Percentiles rank a stretch among this genome's conserved stretches.
phyloP scores from a whole-genome alignment of 176 grass and related monocot species.

The Thinopyrum elongatum region DNA sequence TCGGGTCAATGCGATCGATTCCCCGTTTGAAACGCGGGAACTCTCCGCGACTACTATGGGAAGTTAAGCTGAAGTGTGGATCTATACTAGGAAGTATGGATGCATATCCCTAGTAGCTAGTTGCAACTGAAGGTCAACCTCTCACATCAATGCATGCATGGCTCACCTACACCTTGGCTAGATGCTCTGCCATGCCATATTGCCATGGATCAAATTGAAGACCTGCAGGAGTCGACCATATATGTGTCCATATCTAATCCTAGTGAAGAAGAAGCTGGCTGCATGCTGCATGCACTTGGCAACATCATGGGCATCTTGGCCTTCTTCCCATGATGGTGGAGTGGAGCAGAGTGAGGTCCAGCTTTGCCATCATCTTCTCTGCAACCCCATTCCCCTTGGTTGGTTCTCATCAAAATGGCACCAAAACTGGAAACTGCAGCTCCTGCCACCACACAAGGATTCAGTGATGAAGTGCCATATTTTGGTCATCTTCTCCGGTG shows the following conservation, averaged over 20 bases:
- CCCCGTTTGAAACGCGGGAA: background rate
- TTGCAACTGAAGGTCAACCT: background rate
- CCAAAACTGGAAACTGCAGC: background rate
- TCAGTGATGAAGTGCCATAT: conserved; percentile 10
- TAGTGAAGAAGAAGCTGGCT: conserved; percentile 11
- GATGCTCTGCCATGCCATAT: background rate
- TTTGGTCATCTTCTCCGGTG: background rate
- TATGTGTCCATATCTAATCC: background rate
- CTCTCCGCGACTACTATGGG: background rate
- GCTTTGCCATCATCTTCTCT: conserved; percentile 22
- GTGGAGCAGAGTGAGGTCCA: conserved; percentile 2
- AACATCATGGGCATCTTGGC: background rate
- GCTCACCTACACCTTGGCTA: no score
- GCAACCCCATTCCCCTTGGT: background rate
- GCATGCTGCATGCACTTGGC: background rate
- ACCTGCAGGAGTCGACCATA: conserved; percentile 17
- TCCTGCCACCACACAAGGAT: background rate
- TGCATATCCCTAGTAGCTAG: background rate
- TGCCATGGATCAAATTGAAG: background rate
- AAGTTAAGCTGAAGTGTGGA: no score
- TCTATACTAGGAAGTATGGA: background rate
- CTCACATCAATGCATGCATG: conserved; percentile 3
- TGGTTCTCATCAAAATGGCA: conserved; percentile 5
- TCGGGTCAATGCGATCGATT: no score
- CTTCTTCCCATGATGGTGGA: conserved; percentile 3